Evolutionary conservation across 352 stramenopile species (phyloP), one percentile per base, ranked within the genome.

Genomic region (Sclerospora graminicola): DNA sequence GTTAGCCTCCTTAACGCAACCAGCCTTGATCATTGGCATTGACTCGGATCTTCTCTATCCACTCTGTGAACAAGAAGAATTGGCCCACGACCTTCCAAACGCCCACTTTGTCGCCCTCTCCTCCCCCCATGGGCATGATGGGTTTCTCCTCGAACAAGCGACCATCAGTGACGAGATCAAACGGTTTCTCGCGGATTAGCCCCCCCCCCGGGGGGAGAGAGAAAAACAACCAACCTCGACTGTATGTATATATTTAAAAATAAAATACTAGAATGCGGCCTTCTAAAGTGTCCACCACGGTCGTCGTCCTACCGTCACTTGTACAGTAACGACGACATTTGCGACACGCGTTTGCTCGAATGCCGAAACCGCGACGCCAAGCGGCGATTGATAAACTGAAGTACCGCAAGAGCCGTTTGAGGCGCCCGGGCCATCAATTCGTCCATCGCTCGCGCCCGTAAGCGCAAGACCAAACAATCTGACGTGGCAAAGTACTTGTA

Each of bases 121-220:
- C 48, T 97, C 81, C 21, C 63, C 80, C 26, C 79, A 97, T 41
- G 95, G 94, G 33, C 95, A 98, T 66, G 95, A 98, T 65, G 93
- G 89, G 18, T 98, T 98, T 62, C 69, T 98, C 24, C 65, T 98
- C 23, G 93, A 97, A 42, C 93, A 98, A 54, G 83, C 98, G 45
- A 72, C 86, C 56, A 90, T 98, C 36, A 84, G 65, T 31, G 51
- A 69, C 7, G 48, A 72, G n/a, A 64, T 85, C 1, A 56, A 45
- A 28, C 43, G 54, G 19, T 95, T 95, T 40, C 52, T n/a, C n/a
- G n/a, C n/a, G n/a, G n/a, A n/a, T n/a, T n/a, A n/a, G n/a, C n/a
- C n/a, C n/a, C n/a, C n/a, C n/a, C n/a, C n/a, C n/a, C n/a, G n/a
- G n/a, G n/a, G n/a, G n/a, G n/a, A n/a, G n/a, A n/a, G n/a, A n/a